Base-by-base conservation (phyloP, 768 basidiomycete species). In the Crucibulum laeve region DNA sequence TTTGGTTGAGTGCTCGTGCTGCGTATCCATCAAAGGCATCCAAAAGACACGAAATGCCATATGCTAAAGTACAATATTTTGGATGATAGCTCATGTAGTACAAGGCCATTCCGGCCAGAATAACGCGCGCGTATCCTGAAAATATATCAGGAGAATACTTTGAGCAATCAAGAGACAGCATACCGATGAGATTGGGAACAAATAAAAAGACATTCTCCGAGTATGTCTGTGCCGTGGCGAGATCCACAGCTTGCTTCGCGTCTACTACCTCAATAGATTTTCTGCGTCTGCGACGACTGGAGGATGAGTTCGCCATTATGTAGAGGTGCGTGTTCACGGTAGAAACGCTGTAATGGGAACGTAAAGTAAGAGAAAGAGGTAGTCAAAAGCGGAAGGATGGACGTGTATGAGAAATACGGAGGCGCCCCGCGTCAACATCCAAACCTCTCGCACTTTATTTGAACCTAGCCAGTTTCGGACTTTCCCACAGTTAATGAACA, bases 191-290 rank as follows among this genome's bases (percentile, higher is more conserved):
- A 66, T 99, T 99, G 28, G 96, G 94, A 13, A 93, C 79, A 68
- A 98, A 99, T 40, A 98, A 79, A 64, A 95, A 99, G 51, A 98
- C 87, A 63, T 97, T 98, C 70, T 99, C 96, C 25, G 88, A 84
- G 53, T 89, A 89, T 0, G 82, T 71, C 64, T 91, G 89, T 11
- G 82, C 83, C 10, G 87, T 91, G 21, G 91, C 91, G 38, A 92
- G 79, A 61, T 90, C 90, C 23, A 93, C 82, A 6, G 89, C 91
- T 45, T 82, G 78, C 58, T 90, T 89, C 44, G 90, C 86, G 62
- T 91, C 86, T 42, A 91, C 82, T 21, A 86, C 71, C 50, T 84
- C 81, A 40, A 86, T 72, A 5, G 86, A 80, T 30, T 62, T 66
- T 42, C 19, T 37, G 13, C 73, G 67, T 53, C 76, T 69, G 52